Conservation (phyloP, 768 basidiomycete genomes). For the Aureoboletus auriporus region DNA sequence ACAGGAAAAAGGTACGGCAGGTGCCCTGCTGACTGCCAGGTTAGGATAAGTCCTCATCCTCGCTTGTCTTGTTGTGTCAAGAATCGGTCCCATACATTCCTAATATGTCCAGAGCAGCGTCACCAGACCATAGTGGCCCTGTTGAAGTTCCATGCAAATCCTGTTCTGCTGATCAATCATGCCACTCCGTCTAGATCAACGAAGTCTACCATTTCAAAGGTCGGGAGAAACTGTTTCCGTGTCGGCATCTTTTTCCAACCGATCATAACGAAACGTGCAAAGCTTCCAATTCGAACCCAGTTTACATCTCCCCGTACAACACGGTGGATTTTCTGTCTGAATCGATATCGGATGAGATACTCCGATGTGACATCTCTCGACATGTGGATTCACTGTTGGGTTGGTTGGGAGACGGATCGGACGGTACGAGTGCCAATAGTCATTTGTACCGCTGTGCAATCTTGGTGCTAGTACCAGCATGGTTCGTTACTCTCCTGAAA, state of each 20-base stretch:
- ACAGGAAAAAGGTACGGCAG: slow-evolving; percentile 6
- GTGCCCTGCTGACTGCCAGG: slow-evolving; percentile 3
- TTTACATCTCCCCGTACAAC: background rate
- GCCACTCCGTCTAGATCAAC: slow-evolving; percentile 7
- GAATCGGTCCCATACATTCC: background rate
- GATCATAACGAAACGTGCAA: background rate
- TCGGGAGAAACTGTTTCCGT: slow-evolving; percentile 1
- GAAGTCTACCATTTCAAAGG: slow-evolving; percentile 6
- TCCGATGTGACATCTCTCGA: background rate
- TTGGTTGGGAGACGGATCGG: background rate
- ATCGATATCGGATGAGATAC: background rate
- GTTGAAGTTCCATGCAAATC: slow-evolving; percentile 2
- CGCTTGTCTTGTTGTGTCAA: slow-evolving; percentile 16
- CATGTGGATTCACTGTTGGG: background rate
- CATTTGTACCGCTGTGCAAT: too few relatives aligned
- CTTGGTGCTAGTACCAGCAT: too few relatives aligned
- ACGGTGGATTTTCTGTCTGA: background rate
- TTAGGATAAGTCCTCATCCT: background rate
- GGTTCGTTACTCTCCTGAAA: too few relatives aligned
- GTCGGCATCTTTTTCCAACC: background rate
- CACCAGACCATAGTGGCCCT: background rate
- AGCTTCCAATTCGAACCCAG: slow-evolving; percentile 1
- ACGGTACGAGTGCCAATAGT: background rate
- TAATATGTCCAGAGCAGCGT: background rate
- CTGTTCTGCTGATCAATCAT: slow-evolving; percentile 11